phyloP scores from a whole-genome alignment of 2,329 filamentous ascomycete species.

The Monosporascus sp. region DNA sequence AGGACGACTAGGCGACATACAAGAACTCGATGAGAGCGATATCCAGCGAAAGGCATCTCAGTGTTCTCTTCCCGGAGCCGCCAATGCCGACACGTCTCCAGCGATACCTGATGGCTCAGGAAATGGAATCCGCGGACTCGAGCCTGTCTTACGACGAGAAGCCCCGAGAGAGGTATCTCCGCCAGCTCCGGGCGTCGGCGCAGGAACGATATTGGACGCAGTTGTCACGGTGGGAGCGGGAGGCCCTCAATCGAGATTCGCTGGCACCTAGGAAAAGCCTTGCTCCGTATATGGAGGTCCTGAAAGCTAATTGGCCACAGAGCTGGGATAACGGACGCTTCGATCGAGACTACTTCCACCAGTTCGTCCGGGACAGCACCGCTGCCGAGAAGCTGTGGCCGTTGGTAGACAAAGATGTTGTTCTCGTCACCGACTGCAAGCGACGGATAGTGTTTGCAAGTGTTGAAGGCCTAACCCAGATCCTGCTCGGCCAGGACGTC shows the following conservation, averaged over 20 bases:
- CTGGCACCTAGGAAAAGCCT: too few species aligned
- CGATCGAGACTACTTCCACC: neutral
- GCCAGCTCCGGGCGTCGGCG: neutral
- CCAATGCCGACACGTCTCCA: neutral
- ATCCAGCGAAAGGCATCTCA: neutral
- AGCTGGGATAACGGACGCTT: neutral
- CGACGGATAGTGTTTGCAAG: constrained; percentile 8
- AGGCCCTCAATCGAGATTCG: neutral
- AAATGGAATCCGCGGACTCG: neutral
- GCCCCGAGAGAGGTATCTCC: neutral
- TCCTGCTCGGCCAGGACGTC: constrained; percentile 4
- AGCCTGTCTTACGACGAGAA: too few species aligned
- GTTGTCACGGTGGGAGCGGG: neutral
- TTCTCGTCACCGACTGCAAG: constrained; percentile 4
- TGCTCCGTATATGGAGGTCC: too few species aligned
- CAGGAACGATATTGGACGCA: neutral
- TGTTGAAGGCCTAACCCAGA: constrained; percentile 4
- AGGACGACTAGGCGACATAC: neutral
- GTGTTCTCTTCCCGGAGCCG: neutral
- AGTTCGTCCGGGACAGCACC: neutral
- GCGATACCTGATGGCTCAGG: neutral
- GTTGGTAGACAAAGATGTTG: neutral
- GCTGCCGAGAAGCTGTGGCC: neutral
- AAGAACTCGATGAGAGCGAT: neutral
- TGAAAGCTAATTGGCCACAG: neutral